Percentiles rank a stretch among this genome's conserved stretches.
Conservation (phyloP, 2,329 filamentous ascomycete genomes). For the Neofusicoccum umdonicola region DNA sequence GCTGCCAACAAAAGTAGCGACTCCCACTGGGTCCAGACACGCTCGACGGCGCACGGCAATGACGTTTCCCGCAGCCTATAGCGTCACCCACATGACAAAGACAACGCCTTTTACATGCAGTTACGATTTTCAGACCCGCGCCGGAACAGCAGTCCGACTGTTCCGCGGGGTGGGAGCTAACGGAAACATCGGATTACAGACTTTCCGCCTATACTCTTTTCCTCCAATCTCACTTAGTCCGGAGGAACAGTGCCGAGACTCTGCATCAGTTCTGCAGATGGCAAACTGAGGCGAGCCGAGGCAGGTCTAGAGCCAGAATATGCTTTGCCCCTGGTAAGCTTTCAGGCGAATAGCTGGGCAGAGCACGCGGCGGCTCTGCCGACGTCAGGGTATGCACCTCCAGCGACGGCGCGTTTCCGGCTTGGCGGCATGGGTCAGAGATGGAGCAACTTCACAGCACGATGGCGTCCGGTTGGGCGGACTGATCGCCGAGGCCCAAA, state of each 20-base stretch:
- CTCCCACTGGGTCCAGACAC: background rate
- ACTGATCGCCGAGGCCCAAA: background rate
- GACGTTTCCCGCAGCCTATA: background rate
- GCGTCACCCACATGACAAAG: background rate
- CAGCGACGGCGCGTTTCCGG: background rate
- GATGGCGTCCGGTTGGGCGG: background rate
- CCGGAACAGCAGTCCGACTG: background rate
- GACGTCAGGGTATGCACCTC: background rate
- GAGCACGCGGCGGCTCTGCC: background rate
- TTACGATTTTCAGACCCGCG: background rate
- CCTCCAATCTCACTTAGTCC: background rate
- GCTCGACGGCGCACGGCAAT: background rate
- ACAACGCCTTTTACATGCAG: background rate
- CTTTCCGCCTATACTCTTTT: background rate
- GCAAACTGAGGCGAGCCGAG: background rate
- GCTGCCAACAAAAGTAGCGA: background rate
- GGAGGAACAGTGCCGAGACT: background rate
- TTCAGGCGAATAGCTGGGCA: background rate
- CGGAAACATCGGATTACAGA: background rate
- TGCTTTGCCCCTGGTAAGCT: background rate
- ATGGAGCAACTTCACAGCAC: background rate
- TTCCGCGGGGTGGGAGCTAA: background rate
- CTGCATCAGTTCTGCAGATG: background rate
- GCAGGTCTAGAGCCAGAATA: background rate
- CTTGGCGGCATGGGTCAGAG: background rate